Evolutionary conservation across 192 early-diverging fungal species (phyloP).

Genomic region (Backusella psychrophila): DNA sequence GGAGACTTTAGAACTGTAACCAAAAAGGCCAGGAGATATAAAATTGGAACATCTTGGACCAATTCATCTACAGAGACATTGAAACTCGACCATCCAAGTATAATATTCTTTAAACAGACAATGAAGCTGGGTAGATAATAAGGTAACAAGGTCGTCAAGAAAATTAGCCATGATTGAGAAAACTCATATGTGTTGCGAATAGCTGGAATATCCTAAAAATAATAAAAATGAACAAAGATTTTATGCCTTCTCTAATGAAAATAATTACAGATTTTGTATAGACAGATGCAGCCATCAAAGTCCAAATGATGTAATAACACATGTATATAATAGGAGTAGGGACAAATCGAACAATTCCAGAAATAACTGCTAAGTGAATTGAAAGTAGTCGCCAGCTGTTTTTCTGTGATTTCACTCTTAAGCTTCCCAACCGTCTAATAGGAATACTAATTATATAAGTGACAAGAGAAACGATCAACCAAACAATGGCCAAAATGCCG

Average conservation of each 20-base stretch:
- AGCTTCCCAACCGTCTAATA: neutral
- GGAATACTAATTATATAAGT: neutral
- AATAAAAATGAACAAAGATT: neutral
- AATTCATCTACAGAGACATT: neutral
- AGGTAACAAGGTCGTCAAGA: conserved; percentile 8
- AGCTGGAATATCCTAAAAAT: conserved; percentile 8
- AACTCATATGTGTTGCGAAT: conserved; percentile 6
- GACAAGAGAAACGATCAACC: neutral
- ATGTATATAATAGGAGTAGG: neutral
- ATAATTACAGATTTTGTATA: neutral
- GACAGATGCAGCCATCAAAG: neutral
- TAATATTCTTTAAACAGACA: conserved; percentile 8
- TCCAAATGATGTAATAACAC: neutral
- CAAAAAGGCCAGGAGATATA: neutral
- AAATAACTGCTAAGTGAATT: neutral
- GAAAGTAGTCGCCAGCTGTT: neutral
- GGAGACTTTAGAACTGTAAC: neutral
- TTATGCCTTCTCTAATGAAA: neutral
- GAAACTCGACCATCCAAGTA: conserved; percentile 2
- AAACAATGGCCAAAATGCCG: neutral
- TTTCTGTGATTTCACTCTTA: neutral
- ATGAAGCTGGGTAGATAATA: conserved; percentile 4
- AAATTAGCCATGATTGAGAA: neutral
- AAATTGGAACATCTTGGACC: neutral
- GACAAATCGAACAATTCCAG: neutral